These are phyloP conservation scores for Prunus persica DNA, from an alignment of 306 rosid genomes.

Conservation along the genomic window Prunus_persica_NCBIv2 NC_034012.1:6844501-6845000, in stretches of 20 bases:
- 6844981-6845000: background rate
- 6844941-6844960: background rate
- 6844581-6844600: slow-evolving; percentile 47
- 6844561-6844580: slow-evolving; percentile 69
- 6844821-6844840: slow-evolving; percentile 84
- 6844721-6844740: slow-evolving; percentile 71
- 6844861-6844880: background rate
- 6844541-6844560: slow-evolving; percentile 68
- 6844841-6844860: slow-evolving; percentile 43
- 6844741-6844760: slow-evolving; percentile 64
- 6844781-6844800: slow-evolving; percentile 77
- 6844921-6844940: background rate
- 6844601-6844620: slow-evolving; percentile 12
- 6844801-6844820: slow-evolving; percentile 66
- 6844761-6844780: slow-evolving; percentile 74
- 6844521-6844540: slow-evolving; percentile 68
- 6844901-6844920: background rate
- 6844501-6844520: slow-evolving; percentile 60
- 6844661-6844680: background rate
- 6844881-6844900: background rate
- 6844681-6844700: slow-evolving; percentile 55
- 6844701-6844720: slow-evolving; percentile 80
- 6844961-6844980: background rate
- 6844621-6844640: slow-evolving; percentile 1
- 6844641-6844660: background rate